Evolutionary conservation across 148 eudicot species (phyloP), one percentile per base, ranked within the genome.

Genomic region (Rhododendron kiyosumense): DNA sequence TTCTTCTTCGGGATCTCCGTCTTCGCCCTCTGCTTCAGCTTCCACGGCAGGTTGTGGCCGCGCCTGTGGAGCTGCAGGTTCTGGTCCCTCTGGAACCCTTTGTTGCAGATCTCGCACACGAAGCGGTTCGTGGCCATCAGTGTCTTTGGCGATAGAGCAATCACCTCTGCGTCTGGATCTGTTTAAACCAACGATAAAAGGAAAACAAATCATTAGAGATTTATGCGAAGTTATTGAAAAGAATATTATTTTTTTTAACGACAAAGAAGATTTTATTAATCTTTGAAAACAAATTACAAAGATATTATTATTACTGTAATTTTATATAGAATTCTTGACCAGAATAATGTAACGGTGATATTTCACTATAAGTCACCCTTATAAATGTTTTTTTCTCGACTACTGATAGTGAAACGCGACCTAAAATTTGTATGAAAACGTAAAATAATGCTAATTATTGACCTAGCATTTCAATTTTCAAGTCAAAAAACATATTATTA

Each of bases 131-230:
- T 94, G 3, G 95, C 98, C 98, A 95, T 95, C 0, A 94, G 93
- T 1, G 97, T 91, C 86, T 93, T 94, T 6, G 98, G 98, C 5
- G 98, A 95, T 51, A 95, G 81, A 20, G 96, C 96, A 0, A 96
- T 93, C 5, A 96, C 98, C 88, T 96, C 98, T 0, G 98, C 98
- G 91, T 95, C 98, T 83, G 98, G 98, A 91, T 95, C 98, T 95
- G 90, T 81, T 24, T 20, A 15, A 38, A 12, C 22, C 24, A 26
- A 45, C 28, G 45, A 41, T 15, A 82, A 71, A 1, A 8, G 14
- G 12, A 71, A 71, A 13, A 14, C 4, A 13, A 14, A 71, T 71
- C 38, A 71, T 18, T 30, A 28, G 18, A 30, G 75, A 12, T 69
- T 69, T 4, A 30, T 11, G 1, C 32, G 7, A 12, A 71, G 38